Percentiles rank a stretch among this genome's conserved stretches.
These are phyloP conservation scores for Neckera pumila DNA, from an alignment of 225 moss, liverwort and hornwort species.

Conservation along the genomic window DNA sequence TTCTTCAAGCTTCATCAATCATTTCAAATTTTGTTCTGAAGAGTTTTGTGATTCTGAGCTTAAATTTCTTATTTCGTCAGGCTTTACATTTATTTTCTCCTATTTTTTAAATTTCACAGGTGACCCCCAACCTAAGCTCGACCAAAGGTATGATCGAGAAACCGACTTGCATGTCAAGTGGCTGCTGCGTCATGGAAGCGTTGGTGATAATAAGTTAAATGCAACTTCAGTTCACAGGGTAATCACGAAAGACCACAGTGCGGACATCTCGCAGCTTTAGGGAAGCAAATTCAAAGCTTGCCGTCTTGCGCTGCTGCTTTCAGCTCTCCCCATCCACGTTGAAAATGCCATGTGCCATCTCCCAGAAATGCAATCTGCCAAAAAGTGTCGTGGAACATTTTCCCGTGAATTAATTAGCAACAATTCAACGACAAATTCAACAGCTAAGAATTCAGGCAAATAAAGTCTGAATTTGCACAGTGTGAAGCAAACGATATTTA, in stretches of 20 bases:
- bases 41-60: background rate
- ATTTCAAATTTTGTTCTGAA: background rate
- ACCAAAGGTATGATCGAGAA: background rate
- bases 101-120: background rate
- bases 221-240: slow-evolving; percentile 35
- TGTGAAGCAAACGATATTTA: background rate
- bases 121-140: background rate
- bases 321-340: slow-evolving; percentile 66
- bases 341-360: slow-evolving; percentile 77
- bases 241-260: slow-evolving; percentile 24
- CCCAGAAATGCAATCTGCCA: slow-evolving; percentile 44
- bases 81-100: too few species aligned
- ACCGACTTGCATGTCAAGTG: slow-evolving; percentile 54
- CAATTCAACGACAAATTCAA: background rate
- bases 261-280: slow-evolving; percentile 53
- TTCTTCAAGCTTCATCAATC: too few species aligned
- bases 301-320: slow-evolving; percentile 65
- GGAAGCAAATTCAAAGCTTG: slow-evolving; percentile 56
- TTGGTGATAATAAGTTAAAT: slow-evolving; percentile 2
- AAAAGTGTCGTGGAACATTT: slow-evolving; percentile 25
- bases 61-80: background rate
- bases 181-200: background rate
- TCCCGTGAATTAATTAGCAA: slow-evolving; percentile 18
- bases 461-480: background rate
- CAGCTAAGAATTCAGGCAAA: background rate